Evolutionary conservation across 1,139 yeast genomes (phyloP).

Genomic region (Hyphopichia wangnamkhiaoensis): DNA sequence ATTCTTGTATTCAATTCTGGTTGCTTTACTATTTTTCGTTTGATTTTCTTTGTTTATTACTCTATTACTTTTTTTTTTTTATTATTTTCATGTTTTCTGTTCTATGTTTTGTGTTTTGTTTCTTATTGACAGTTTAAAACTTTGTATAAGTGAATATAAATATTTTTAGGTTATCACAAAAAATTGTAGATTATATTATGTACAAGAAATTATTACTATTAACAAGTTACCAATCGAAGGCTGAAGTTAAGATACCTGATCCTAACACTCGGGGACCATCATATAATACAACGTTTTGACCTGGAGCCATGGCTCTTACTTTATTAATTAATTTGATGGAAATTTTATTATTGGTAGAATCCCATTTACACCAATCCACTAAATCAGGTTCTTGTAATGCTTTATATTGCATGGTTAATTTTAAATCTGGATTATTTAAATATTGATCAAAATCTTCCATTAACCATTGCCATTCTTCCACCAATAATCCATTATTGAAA

Average conservation of each 20-base stretch:
- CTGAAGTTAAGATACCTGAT: constrained; percentile 51
- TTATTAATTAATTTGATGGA: constrained; percentile 38
- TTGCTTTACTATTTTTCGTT: constrained; percentile 1
- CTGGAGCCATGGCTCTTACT: constrained; percentile 83
- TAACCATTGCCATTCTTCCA: constrained; percentile 56
- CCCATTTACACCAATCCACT: constrained; percentile 15
- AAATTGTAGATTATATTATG: background rate
- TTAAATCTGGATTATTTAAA: constrained; percentile 11
- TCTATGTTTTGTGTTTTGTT: constrained; percentile 1
- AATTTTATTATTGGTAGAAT: constrained; percentile 12
- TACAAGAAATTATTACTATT: background rate
- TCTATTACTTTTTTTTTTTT: constrained; percentile 3
- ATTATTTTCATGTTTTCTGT: constrained; percentile 4
- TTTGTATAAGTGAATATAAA: too few relatives aligned
- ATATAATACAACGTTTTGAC: constrained; percentile 81
- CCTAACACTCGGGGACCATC: constrained; percentile 70
- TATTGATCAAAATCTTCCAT: constrained; percentile 15
- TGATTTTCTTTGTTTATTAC: constrained; percentile 5
- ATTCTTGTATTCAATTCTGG: constrained; percentile 2
- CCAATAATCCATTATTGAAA: constrained; percentile 44
- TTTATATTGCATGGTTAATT: constrained; percentile 59
- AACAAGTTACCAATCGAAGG: constrained; percentile 10
- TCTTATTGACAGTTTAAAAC: background rate
- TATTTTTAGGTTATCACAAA: too few relatives aligned
- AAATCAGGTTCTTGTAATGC: constrained; percentile 64